Evolutionary conservation across 345 rosid species (phyloP).

Genomic region (Pseudoturritis turrita): DNA sequence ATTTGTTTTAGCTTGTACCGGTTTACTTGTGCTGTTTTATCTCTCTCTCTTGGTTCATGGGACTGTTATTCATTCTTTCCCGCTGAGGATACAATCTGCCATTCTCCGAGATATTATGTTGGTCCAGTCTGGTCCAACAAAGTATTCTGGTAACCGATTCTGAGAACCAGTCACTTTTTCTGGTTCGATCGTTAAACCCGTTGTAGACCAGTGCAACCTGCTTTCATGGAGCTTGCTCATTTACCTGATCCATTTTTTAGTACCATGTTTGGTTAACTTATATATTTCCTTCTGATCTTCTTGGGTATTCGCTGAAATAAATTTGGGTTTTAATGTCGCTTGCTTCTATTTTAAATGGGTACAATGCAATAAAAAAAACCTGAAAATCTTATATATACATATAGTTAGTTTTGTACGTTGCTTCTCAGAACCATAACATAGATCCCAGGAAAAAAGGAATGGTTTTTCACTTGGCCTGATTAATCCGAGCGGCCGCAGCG

Average conservation of each 20-base stretch:
- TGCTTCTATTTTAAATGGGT: background rate
- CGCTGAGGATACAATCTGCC: background rate
- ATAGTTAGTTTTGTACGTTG: background rate
- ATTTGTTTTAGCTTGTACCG: constrained; percentile 3
- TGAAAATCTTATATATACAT: background rate
- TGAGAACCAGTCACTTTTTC: background rate
- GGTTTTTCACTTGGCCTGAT: constrained; percentile 36
- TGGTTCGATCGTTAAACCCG: background rate
- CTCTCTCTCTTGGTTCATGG: constrained; percentile 1
- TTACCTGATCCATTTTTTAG: background rate
- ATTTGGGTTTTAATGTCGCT: background rate
- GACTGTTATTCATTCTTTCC: background rate
- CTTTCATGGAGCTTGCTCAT: background rate
- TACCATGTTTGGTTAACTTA: background rate
- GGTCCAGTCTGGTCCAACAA: background rate
- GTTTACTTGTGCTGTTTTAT: constrained; percentile 3
- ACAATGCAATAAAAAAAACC: background rate
- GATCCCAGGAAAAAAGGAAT: background rate
- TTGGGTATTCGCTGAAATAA: background rate
- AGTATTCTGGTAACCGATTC: background rate
- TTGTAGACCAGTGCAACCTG: background rate
- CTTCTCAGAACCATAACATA: background rate
- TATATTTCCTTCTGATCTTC: background rate
- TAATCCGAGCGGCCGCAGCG: constrained; percentile 77
- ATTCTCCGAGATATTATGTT: background rate